Base-by-base conservation (phyloP, 148 eudicot genomes). In the Cornus florida region DNA sequence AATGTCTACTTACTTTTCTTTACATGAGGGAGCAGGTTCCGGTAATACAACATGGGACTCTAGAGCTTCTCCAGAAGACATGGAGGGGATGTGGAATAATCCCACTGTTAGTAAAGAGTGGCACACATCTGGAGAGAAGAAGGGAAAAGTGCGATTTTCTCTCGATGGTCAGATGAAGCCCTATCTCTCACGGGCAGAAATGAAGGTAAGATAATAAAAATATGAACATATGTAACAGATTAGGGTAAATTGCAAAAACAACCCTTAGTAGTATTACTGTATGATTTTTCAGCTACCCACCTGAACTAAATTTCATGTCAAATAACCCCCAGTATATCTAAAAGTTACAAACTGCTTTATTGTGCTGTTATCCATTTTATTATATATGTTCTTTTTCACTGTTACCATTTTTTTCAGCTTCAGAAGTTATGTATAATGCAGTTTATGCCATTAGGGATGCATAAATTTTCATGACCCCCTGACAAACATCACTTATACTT, bases 41-140 rank as follows among this genome's bases (percentile, higher is more conserved):
- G 67, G 53, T 3, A 38, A 77, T 20, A 73, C 76, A 74, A 86
- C 81, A 32, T 92, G 96, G 96, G 96, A 92, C 80, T 86, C 90
- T 64, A 86, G 86, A 82, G 73, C 90, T 77, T 87, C 88, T 62
- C 57, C 73, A 6, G 92, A 89, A 77, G 96, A 92, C 76, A 90
- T 92, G 93, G 88, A 88, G 72, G 88, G 74, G 39, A 83, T 92
- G 93, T 92, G 96, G 96, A 90, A 81, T 74, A 65, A 85, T 74
- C 89, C 83, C 32, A 78, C 56, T 35, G 83, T 92, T 56, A 84
- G 77, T 67, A 90, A 84, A 75, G 92, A 90, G 81, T 92, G 93
- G 96, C 82, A 78, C 67, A 86, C 87, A 77, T 83, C 84, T 70
- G 86, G 87, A 56, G 83, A 89, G 82, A 87, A 81, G 73, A 78